Evolutionary conservation across 805 yeast genomes (phyloP).

Genomic region (Tetrapisispora nanseiensis): DNA sequence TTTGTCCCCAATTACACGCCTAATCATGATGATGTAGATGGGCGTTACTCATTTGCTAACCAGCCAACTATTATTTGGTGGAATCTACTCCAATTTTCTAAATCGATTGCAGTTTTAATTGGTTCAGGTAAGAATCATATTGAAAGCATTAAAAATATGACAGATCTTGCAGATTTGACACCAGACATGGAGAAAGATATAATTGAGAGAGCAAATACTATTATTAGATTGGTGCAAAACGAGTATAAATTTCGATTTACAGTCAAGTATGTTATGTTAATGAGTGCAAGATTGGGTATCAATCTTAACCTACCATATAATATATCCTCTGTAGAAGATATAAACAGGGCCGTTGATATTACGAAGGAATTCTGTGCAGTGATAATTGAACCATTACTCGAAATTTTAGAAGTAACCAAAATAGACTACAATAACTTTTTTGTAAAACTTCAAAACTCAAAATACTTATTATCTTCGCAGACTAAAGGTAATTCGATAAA

Average conservation of each 20-base stretch:
- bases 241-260: slow-evolving; percentile 57
- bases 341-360: slow-evolving; percentile 7
- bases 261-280: slow-evolving; percentile 42
- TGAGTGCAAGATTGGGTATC: slow-evolving; percentile 66
- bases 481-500: slow-evolving; percentile 15
- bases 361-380: slow-evolving; percentile 16
- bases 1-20: slow-evolving; percentile 79
- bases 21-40: slow-evolving; percentile 70
- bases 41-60: slow-evolving; percentile 70
- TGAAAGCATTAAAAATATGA: slow-evolving; percentile 27
- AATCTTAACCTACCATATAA: slow-evolving; percentile 33
- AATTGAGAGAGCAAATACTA: slow-evolving; percentile 49
- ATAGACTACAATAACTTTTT: slow-evolving; percentile 79
- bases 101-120: slow-evolving; percentile 67
- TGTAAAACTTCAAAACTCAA: slow-evolving; percentile 44
- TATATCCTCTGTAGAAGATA: slow-evolving; percentile 11
- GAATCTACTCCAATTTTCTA: slow-evolving; percentile 80
- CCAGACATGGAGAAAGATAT: slow-evolving; percentile 44
- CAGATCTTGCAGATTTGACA: slow-evolving; percentile 31
- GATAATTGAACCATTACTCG: slow-evolving; percentile 51
- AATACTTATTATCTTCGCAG: slow-evolving; percentile 29
- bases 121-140: slow-evolving; percentile 57
- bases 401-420: slow-evolving; percentile 47
- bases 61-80: slow-evolving; percentile 88
- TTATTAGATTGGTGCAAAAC: slow-evolving; percentile 56